Evolutionary conservation across 345 rosid species (phyloP).

Genomic region (Kernera saxatilis): DNA sequence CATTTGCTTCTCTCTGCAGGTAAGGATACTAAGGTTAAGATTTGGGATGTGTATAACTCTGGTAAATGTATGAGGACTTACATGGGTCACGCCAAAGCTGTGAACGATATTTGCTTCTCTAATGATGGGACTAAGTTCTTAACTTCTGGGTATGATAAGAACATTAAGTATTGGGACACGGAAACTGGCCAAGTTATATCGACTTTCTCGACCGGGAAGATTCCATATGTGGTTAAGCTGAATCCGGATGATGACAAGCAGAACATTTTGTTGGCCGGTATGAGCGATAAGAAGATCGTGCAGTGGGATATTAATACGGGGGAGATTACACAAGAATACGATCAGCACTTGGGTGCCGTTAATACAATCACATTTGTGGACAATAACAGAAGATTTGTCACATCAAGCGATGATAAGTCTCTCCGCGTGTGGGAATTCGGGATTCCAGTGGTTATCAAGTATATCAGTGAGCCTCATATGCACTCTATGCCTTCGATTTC

Average conservation of each 20-base stretch:
- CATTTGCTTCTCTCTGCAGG: conserved; percentile 98
- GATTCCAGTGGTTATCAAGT: conserved; percentile 95
- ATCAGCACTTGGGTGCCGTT: conserved; percentile 89
- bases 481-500: conserved; percentile 97
- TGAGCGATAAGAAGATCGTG: conserved; percentile 99
- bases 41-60: conserved; percentile 96
- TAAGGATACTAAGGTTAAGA: conserved; percentile 95
- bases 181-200: conserved; percentile 97
- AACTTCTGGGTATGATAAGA: conserved; percentile 92
- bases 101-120: conserved; percentile 88
- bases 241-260: conserved; percentile 96
- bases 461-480: conserved; percentile 99
- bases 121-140: conserved; percentile 93
- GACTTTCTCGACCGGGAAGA: conserved; percentile 81
- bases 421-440: conserved; percentile 99
- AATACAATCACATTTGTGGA: conserved; percentile 96
- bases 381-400: conserved; percentile 88
- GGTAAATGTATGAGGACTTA: conserved; percentile 98
- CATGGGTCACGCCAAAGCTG: conserved; percentile 97
- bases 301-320: conserved; percentile 98
- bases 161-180: conserved; percentile 94
- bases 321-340: conserved; percentile 86
- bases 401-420: conserved; percentile 97
- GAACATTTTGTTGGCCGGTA: conserved; percentile 88
- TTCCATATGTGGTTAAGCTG: conserved; percentile 88